These are phyloP conservation scores for Rosellinia necatrix DNA, from an alignment of 2,329 filamentous ascomycete species.

Conservation along the genomic window DNA sequence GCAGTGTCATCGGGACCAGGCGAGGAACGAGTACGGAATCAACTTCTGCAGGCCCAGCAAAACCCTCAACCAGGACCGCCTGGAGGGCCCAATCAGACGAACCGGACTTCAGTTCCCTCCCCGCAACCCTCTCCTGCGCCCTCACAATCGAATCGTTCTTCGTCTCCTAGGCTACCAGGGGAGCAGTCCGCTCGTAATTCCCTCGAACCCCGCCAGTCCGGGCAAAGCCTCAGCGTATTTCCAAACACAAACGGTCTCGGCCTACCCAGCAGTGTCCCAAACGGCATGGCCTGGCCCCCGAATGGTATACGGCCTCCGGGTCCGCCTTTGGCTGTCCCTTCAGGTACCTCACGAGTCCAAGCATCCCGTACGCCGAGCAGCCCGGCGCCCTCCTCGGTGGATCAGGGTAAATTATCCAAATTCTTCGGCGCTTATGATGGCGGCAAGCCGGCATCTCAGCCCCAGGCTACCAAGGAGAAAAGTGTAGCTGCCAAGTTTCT, in stretches of 20 bases:
- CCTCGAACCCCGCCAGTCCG: slow-evolving; percentile 22
- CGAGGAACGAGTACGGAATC: slow-evolving; percentile 30
- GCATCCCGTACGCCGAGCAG: slow-evolving; percentile 28
- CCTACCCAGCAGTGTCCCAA: slow-evolving; percentile 14
- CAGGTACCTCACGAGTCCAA: slow-evolving; percentile 8
- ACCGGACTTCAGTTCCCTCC: slow-evolving; percentile 37
- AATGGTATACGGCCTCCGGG: slow-evolving; percentile 24
- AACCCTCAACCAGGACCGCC: slow-evolving; percentile 26
- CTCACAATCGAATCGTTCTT: slow-evolving; percentile 30
- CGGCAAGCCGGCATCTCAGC: slow-evolving; percentile 24
- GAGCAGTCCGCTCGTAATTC: slow-evolving; percentile 17
- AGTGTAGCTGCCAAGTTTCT: slow-evolving; percentile 39
- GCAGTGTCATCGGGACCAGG: slow-evolving; percentile 25
- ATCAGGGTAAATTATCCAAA: slow-evolving; percentile 34
- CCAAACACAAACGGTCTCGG: slow-evolving; percentile 22
- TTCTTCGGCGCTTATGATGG: slow-evolving; percentile 36
- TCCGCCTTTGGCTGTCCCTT: slow-evolving; percentile 8
- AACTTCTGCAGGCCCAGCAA: slow-evolving; percentile 31
- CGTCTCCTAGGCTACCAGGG: slow-evolving; percentile 22
- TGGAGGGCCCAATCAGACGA: slow-evolving; percentile 29
- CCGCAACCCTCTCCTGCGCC: slow-evolving; percentile 33
- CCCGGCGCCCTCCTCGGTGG: slow-evolving; percentile 29
- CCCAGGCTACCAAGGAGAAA: slow-evolving; percentile 36
- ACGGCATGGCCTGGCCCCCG: slow-evolving; percentile 25
- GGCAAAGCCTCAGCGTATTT: slow-evolving; percentile 23